Conservation (phyloP, 176 grass and related monocot genomes). For the Oropetium thomaeum region DNA sequence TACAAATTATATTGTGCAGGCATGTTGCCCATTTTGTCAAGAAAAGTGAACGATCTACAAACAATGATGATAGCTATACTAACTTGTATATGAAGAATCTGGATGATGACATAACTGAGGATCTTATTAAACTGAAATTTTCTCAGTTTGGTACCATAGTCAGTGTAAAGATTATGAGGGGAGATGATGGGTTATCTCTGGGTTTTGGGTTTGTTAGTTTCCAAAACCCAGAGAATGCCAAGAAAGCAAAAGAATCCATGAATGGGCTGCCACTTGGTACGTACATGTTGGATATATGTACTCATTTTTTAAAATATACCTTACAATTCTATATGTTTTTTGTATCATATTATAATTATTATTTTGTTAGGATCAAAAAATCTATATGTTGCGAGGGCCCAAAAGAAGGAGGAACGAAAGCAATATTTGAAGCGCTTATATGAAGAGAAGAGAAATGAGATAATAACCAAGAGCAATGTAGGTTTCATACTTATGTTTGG, state of each 20-base stretch:
- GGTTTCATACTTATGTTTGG: background rate
- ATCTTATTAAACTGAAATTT: constrained; percentile 75
- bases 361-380: constrained; percentile 60
- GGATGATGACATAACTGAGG: constrained; percentile 71
- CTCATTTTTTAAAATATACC: background rate
- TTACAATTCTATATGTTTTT: background rate
- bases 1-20: constrained; percentile 5
- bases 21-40: constrained; percentile 73
- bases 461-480: constrained; percentile 74
- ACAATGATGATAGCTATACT: constrained; percentile 62
- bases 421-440: constrained; percentile 61
- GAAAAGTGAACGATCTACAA: constrained; percentile 47
- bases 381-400: constrained; percentile 74
- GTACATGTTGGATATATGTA: background rate
- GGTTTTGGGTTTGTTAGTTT: constrained; percentile 91
- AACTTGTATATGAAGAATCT: constrained; percentile 95
- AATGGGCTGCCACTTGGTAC: constrained; percentile 74
- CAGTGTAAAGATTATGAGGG: constrained; percentile 62
- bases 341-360: background rate
- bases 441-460: constrained; percentile 72
- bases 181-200: constrained; percentile 58
- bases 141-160: constrained; percentile 60
- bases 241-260: constrained; percentile 67
- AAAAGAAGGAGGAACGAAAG: constrained; percentile 78
- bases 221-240: constrained; percentile 58